Percentiles rank a stretch among this genome's conserved stretches.
Evolutionary conservation across 345 rosid genomes (phyloP).

Genomic region (Sisymbrium altissimum): DNA sequence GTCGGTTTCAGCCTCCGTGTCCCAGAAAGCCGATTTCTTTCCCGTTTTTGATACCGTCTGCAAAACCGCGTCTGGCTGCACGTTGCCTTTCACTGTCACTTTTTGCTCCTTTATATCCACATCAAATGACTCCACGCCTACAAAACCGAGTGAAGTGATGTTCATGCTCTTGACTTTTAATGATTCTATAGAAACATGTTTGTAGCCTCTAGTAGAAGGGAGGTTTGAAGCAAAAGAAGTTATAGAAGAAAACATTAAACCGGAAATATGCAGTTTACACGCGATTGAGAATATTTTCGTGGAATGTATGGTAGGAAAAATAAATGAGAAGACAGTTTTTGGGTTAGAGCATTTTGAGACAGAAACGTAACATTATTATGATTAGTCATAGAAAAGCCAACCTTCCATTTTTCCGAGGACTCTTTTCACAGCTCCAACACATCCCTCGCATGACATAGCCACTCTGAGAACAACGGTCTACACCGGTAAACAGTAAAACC

Average conservation of each 20-base stretch:
- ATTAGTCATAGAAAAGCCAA: not conserved
- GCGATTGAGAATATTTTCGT: not conserved
- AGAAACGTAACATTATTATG: not conserved
- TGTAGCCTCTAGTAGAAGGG: not conserved
- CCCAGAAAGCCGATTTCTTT: constrained; percentile 82
- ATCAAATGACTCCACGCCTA: constrained; percentile 75
- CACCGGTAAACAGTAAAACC: not conserved
- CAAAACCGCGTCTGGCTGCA: constrained; percentile 71
- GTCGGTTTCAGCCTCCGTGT: constrained; percentile 18
- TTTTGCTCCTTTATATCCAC: constrained; percentile 80
- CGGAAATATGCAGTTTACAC: not conserved
- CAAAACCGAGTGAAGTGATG: not conserved
- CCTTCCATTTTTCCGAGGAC: constrained; percentile 88
- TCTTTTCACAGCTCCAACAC: constrained; percentile 84
- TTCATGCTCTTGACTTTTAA: not conserved
- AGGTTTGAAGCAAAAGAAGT: not conserved
- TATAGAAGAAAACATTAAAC: no score
- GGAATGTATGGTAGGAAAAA: not conserved
- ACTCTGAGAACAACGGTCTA: constrained; percentile 88
- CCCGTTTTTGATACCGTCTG: constrained; percentile 84
- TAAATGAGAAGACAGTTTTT: not conserved
- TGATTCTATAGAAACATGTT: not conserved
- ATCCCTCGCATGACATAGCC: constrained; percentile 83
- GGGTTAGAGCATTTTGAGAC: not conserved
- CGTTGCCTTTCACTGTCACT: constrained; percentile 84